phyloP scores from a whole-genome alignment of 179 eudicot species.

The Patellifolia procumbens region DNA sequence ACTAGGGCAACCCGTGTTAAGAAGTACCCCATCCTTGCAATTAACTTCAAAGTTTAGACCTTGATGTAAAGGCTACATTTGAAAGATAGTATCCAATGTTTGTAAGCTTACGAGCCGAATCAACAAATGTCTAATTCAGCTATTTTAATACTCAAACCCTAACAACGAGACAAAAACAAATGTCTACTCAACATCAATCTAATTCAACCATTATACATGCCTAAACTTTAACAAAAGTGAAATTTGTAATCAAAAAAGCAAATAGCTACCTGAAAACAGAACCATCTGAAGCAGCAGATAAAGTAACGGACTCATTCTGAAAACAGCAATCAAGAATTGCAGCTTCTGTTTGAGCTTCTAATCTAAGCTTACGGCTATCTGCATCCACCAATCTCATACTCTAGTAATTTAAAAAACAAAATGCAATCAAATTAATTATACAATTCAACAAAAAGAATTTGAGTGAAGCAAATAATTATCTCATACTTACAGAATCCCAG shows the following conservation, averaged over 20 bases:
- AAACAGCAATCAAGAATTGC: slow-evolving; percentile 88
- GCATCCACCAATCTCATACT: slow-evolving; percentile 69
- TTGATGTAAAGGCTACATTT: too few species aligned
- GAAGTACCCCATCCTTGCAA: too few species aligned
- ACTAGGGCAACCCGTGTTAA: too few species aligned
- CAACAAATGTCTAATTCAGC: too few species aligned
- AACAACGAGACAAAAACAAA: too few species aligned
- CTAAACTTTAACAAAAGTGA: background rate
- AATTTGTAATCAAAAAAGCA: background rate
- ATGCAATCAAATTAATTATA: background rate
- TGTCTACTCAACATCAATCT: too few species aligned
- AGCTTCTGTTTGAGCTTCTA: slow-evolving; percentile 57
- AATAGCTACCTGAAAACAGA: slow-evolving; percentile 53
- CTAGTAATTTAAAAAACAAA: slow-evolving; percentile 29
- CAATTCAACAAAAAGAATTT: background rate
- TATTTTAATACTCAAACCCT: too few species aligned
- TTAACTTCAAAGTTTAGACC: too few species aligned
- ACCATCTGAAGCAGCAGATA: slow-evolving; percentile 63
- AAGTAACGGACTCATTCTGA: slow-evolving; percentile 49
- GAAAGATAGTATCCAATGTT: too few species aligned
- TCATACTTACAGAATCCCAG: slow-evolving; percentile 75
- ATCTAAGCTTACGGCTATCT: slow-evolving; percentile 43
- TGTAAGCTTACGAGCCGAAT: too few species aligned
- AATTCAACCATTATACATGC: background rate
- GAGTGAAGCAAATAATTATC: background rate